Base-by-base conservation (phyloP, 2,329 filamentous ascomycete genomes). In the Herpotrichia juniperi region DNA sequence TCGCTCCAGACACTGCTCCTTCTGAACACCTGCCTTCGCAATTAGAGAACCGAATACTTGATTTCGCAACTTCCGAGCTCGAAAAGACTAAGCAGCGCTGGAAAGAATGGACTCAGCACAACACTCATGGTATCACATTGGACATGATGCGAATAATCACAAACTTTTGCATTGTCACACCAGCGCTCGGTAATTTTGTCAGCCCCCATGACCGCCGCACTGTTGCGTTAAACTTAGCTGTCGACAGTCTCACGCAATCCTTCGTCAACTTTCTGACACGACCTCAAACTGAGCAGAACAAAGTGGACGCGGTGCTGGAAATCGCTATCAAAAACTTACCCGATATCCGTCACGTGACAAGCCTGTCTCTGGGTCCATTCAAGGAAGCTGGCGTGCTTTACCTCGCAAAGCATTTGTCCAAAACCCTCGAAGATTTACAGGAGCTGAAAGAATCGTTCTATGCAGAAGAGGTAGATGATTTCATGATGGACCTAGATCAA, bases 401-500 rank as follows among this genome's bases (percentile, higher is more conserved):
- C 62, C 32, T 75, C 50, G 46, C 69, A 58, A 54, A 50, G 34
- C 55, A 73, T 50, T 35, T 69, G 52, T 64, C 72, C 48, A 61
- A 57, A 59, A 66, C 67, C 28, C 49, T 76, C 5, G 56, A 51
- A 12, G 53, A 62, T 25, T 64, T 71, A 7, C 64, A 56, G 51
- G 61, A 63, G 3, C 50, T 63, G 11, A 73, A 68, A 22, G 63
- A 70, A 21, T 72, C 72, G 1, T 69, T 70, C 34, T 62, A 68
- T 40, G 57, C 56, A 8, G 67, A 69, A 48, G 66, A 77, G 3
- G n/a, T n/a, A n/a, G 73, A 78, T 9, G 84, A 87, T 58, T 66
- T 79, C 5, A 88, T 43, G n/a, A 42, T 90, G 85, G 87, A 90
- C 49, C 64, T 91, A 4, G 88, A 91, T 61, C 79, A 81, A 28